Conservation (phyloP, 1,284 basidiomycete species). For the Omphalotus olearius region DNA sequence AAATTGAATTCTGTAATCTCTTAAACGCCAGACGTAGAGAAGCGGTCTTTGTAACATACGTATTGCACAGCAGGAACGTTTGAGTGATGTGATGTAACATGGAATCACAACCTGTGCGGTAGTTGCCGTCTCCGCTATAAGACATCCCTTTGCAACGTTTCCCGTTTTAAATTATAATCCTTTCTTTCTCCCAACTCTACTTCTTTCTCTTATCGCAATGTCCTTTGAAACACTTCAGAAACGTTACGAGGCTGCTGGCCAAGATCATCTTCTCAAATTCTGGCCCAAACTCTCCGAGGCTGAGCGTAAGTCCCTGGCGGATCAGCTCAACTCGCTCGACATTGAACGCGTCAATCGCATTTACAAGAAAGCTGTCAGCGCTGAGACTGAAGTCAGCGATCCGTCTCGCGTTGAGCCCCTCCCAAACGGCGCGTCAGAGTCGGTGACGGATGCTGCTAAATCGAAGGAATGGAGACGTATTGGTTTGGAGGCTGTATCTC, state of each 20-base stretch:
- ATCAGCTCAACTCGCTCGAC: slow-evolving; percentile 82
- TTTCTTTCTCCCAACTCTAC: slow-evolving; percentile 1
- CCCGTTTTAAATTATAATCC: not conserved
- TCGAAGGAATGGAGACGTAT: slow-evolving; percentile 66
- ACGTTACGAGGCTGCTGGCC: slow-evolving; percentile 76
- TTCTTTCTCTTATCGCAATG: slow-evolving; percentile 30
- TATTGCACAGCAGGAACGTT: too few species aligned
- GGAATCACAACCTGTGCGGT: too few species aligned
- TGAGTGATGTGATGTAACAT: too few species aligned
- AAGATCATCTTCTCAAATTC: slow-evolving; percentile 88
- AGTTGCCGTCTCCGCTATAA: too few species aligned
- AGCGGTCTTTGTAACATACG: too few species aligned
- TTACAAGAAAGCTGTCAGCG: slow-evolving; percentile 72
- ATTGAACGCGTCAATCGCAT: slow-evolving; percentile 90
- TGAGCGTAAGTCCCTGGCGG: slow-evolving; percentile 63
- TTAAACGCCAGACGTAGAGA: too few species aligned
- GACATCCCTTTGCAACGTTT: slow-evolving; percentile 1
- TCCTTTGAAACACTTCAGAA: slow-evolving; percentile 45
- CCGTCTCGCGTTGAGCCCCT: slow-evolving; percentile 59
- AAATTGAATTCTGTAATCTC: too few species aligned
- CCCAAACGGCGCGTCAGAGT: slow-evolving; percentile 70
- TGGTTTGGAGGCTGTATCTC: slow-evolving; percentile 80
- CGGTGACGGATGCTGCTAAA: slow-evolving; percentile 51
- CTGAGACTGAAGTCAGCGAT: slow-evolving; percentile 53
- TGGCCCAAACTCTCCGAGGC: slow-evolving; percentile 69